A percentile compares a stretch with the other conserved stretches of the same genome.
These are phyloP conservation scores for Periconia digitata DNA, from an alignment of 2,329 filamentous ascomycete species.

Conservation along the genomic window DNA sequence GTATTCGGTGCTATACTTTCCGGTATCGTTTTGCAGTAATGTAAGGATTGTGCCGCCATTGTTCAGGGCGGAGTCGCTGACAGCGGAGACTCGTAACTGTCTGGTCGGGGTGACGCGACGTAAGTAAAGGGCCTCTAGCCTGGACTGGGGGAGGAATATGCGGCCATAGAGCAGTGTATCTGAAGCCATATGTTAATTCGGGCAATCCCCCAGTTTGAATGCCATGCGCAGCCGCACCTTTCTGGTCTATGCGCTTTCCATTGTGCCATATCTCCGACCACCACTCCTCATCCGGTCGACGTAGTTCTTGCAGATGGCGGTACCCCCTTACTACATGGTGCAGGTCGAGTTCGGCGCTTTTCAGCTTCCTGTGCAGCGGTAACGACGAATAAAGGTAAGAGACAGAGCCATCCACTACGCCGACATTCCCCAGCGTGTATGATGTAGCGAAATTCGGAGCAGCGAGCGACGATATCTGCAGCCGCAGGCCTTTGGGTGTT, in stretches of 20 bases:
- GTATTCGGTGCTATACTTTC: slow-evolving; percentile 85
- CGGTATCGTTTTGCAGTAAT: slow-evolving; percentile 77
- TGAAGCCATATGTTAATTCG: slow-evolving; percentile 26
- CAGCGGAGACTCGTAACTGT: slow-evolving; percentile 77
- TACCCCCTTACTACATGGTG: slow-evolving; percentile 81
- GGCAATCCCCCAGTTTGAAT: slow-evolving; percentile 4
- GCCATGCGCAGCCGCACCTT: slow-evolving; percentile 40
- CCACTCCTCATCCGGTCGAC: slow-evolving; percentile 52
- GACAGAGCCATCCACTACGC: slow-evolving; percentile 92
- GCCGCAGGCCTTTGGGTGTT: slow-evolving; percentile 78
- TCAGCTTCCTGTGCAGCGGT: slow-evolving; percentile 66
- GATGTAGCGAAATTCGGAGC: slow-evolving; percentile 92
- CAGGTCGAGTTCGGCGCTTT: slow-evolving; percentile 75
- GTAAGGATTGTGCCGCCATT: slow-evolving; percentile 77
- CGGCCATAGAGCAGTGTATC: slow-evolving; percentile 73
- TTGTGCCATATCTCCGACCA: slow-evolving; percentile 58
- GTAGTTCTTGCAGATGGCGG: slow-evolving; percentile 70
- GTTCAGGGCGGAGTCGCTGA: slow-evolving; percentile 69
- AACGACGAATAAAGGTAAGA: slow-evolving; percentile 94
- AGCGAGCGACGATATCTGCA: slow-evolving; percentile 88
- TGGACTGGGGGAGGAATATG: slow-evolving; percentile 79
- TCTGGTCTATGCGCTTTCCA: slow-evolving; percentile 53
- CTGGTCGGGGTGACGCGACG: slow-evolving; percentile 74
- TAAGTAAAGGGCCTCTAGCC: slow-evolving; percentile 82
- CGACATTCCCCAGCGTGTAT: slow-evolving; percentile 86